Conservation (phyloP, 495 filamentous ascomycete species). For the Neurospora sp. region DNA sequence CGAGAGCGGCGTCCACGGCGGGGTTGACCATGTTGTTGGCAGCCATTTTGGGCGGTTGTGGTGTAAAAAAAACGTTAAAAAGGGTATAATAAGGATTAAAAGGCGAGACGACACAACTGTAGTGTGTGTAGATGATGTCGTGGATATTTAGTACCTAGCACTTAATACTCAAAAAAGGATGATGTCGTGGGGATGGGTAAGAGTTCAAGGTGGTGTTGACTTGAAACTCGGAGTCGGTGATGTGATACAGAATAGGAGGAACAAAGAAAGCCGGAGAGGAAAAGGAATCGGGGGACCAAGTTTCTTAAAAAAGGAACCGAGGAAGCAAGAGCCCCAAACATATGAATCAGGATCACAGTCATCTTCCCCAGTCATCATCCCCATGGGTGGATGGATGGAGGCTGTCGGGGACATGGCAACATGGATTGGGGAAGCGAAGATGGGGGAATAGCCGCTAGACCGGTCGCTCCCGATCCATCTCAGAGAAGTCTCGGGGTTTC, state of each 20-base stretch:
- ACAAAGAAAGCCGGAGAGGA: neutral
- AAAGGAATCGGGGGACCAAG: neutral
- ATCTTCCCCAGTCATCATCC: neutral
- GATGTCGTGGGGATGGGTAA: neutral
- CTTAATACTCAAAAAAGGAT: neutral
- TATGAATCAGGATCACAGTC: neutral
- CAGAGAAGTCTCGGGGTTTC: neutral
- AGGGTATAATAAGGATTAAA: neutral
- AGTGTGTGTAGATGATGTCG: neutral
- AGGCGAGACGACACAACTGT: neutral
- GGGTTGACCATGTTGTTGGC: constrained; percentile 43
- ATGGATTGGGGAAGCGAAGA: neutral
- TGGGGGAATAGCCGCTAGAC: constrained; percentile 1
- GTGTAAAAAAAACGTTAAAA: neutral
- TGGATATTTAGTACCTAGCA: neutral
- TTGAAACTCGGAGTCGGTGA: neutral
- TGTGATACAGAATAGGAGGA: neutral
- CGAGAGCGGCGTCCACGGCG: constrained; percentile 51
- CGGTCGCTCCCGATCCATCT: neutral
- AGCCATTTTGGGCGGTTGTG: constrained; percentile 36
- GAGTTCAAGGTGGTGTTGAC: neutral
- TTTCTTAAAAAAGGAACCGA: neutral
- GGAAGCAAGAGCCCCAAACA: neutral
- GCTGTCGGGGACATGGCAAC: neutral
- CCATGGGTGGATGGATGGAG: neutral